phyloP scores from a whole-genome alignment of 2,329 filamentous ascomycete species.

The Colletotrichum caudatum region DNA sequence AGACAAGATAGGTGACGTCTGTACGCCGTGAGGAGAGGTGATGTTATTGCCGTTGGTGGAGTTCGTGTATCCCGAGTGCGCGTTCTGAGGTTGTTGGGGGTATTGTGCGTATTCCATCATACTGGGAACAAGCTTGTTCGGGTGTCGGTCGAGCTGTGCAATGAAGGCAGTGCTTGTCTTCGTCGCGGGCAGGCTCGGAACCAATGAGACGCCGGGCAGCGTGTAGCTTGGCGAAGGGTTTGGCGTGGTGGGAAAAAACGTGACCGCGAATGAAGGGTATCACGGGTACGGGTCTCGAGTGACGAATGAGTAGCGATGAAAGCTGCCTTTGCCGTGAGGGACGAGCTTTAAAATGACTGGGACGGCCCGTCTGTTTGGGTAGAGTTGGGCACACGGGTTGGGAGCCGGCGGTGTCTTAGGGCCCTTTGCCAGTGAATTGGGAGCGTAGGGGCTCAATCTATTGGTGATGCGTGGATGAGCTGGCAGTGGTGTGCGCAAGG shows the following conservation, averaged over 20 bases:
- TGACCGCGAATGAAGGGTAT: slow-evolving; percentile 28
- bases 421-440: slow-evolving; percentile 59
- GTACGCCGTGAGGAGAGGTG: slow-evolving; percentile 77
- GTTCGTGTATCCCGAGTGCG: slow-evolving; percentile 73
- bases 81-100: slow-evolving; percentile 75
- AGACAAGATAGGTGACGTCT: slow-evolving; percentile 84
- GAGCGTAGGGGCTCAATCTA: slow-evolving; percentile 65
- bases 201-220: slow-evolving; percentile 28
- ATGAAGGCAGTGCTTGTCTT: slow-evolving; percentile 45
- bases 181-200: slow-evolving; percentile 45
- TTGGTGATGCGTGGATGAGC: slow-evolving; percentile 71
- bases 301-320: slow-evolving; percentile 42
- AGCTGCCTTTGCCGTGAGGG: slow-evolving; percentile 46
- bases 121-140: slow-evolving; percentile 47
- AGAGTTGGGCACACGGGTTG: slow-evolving; percentile 61
- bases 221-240: slow-evolving; percentile 17
- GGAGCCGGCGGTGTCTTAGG: slow-evolving; percentile 57
- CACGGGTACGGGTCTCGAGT: slow-evolving; percentile 40
- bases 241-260: slow-evolving; percentile 26
- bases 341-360: slow-evolving; percentile 49
- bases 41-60: slow-evolving; percentile 69
- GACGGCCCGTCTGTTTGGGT: slow-evolving; percentile 53
- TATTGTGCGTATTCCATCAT: slow-evolving; percentile 84
- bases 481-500: slow-evolving; percentile 67
- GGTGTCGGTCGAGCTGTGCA: slow-evolving; percentile 21